phyloP scores from a whole-genome alignment of 495 filamentous ascomycete genomes.

The Talaromyces trachyspermus region DNA sequence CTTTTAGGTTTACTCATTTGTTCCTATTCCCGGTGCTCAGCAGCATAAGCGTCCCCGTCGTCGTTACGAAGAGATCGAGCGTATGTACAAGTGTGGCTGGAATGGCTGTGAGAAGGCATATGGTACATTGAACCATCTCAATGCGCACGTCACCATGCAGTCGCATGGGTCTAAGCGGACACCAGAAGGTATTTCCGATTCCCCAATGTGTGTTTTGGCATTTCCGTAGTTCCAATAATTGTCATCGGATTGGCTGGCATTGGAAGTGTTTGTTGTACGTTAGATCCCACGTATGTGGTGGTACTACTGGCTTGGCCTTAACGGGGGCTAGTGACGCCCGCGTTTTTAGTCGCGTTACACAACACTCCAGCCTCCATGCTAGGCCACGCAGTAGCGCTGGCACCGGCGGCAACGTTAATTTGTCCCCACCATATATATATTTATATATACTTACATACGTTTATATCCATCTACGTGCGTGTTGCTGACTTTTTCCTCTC shows the following conservation, averaged over 20 bases:
- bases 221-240: no score
- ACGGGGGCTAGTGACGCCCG: constrained; percentile 26
- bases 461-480: constrained; percentile 9
- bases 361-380: constrained; percentile 21
- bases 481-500: constrained; percentile 13
- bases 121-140: constrained; percentile 91
- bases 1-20: constrained; percentile 90
- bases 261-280: constrained; percentile 8
- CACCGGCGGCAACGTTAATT: constrained; percentile 27
- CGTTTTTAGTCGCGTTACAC: constrained; percentile 47
- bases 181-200: constrained; percentile 73
- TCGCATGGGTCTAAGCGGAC: constrained; percentile 87
- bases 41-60: constrained; percentile 94
- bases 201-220: constrained; percentile 8
- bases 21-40: constrained; percentile 93
- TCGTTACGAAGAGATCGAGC: constrained; percentile 96
- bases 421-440: no score
- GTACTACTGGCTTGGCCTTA: constrained; percentile 9
- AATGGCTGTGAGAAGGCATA: constrained; percentile 98
- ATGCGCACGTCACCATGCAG: constrained; percentile 98
- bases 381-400: constrained; percentile 36
- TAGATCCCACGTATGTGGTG: constrained; percentile 11
- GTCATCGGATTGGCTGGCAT: no score
- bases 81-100: constrained; percentile 99
- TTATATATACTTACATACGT: background rate